phyloP scores from a whole-genome alignment of 306 rosid species.

The Spatholobus suberectus region DNA sequence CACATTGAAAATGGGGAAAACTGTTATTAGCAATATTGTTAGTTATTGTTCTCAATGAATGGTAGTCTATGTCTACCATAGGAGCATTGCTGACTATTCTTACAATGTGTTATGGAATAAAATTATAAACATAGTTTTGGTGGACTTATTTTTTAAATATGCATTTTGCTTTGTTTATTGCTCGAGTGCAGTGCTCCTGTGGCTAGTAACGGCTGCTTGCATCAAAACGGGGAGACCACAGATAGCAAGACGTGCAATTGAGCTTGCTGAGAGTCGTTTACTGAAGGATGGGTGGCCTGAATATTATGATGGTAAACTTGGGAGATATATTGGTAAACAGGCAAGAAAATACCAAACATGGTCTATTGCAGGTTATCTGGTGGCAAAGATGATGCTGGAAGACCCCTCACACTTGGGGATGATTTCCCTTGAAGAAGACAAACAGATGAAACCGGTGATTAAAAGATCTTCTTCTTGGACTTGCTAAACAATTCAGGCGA shows the following conservation, averaged over 20 bases:
- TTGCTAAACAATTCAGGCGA: slow-evolving; percentile 55
- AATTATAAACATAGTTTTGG: not conserved
- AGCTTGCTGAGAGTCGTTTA: slow-evolving; percentile 85
- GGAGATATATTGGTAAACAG: slow-evolving; percentile 84
- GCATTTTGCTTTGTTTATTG: slow-evolving; percentile 20
- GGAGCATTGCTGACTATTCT: not conserved
- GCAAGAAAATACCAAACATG: slow-evolving; percentile 94
- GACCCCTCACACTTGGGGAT: slow-evolving; percentile 93
- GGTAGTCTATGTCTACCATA: not conserved
- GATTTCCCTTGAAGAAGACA: slow-evolving; percentile 95
- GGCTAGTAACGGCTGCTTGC: slow-evolving; percentile 94
- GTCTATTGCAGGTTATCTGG: slow-evolving; percentile 92
- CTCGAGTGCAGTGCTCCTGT: slow-evolving; percentile 72
- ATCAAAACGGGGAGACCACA: slow-evolving; percentile 89
- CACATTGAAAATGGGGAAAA: not conserved
- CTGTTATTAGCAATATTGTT: not conserved
- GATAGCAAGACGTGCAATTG: slow-evolving; percentile 85
- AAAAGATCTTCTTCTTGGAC: slow-evolving; percentile 89
- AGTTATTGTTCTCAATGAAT: not conserved
- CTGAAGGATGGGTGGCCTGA: slow-evolving; percentile 94
- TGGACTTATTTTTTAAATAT: slow-evolving; percentile 19
- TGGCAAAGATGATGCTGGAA: slow-evolving; percentile 94
- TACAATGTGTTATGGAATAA: slow-evolving; percentile 6
- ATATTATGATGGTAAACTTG: slow-evolving; percentile 87
- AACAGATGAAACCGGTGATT: slow-evolving; percentile 84